phyloP scores from a whole-genome alignment of 1,284 basidiomycete species.

The Mycena sp. region DNA sequence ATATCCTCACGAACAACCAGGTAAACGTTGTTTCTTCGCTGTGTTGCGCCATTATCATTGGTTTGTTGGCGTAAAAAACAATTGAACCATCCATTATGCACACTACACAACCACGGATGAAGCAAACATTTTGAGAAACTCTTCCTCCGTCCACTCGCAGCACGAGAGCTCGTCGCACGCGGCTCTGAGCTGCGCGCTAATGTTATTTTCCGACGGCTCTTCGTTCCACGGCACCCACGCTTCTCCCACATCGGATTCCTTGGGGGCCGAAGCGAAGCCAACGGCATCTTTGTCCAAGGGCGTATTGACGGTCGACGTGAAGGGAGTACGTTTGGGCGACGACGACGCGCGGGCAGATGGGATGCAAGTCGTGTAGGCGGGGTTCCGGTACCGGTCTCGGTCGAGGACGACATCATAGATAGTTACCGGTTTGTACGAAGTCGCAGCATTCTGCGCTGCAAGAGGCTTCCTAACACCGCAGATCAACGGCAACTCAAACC shows the following conservation, averaged over 20 bases:
- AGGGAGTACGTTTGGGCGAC: constrained; percentile 10
- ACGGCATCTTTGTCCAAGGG: neutral
- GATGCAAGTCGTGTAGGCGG: constrained; percentile 24
- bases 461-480: neutral
- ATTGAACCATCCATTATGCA: constrained; percentile 11
- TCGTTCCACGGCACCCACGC: neutral
- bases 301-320: constrained; percentile 19
- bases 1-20: constrained; percentile 86
- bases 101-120: neutral
- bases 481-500: neutral
- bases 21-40: constrained; percentile 46
- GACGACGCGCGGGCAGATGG: constrained; percentile 1
- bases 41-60: constrained; percentile 30
- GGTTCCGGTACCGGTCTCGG: constrained; percentile 26
- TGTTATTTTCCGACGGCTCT: constrained; percentile 1
- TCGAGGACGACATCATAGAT: constrained; percentile 18
- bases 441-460: neutral
- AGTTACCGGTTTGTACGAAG: constrained; percentile 7
- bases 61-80: constrained; percentile 9
- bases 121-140: constrained; percentile 30
- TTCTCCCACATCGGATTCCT: constrained; percentile 10
- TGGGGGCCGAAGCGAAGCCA: constrained; percentile 1
- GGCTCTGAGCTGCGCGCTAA: constrained; percentile 7
- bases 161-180: constrained; percentile 31
- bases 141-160: constrained; percentile 31